Percentiles rank a stretch among this genome's conserved stretches.
phyloP scores from a whole-genome alignment of 345 rosid species.

The Dovyalis caffra region DNA sequence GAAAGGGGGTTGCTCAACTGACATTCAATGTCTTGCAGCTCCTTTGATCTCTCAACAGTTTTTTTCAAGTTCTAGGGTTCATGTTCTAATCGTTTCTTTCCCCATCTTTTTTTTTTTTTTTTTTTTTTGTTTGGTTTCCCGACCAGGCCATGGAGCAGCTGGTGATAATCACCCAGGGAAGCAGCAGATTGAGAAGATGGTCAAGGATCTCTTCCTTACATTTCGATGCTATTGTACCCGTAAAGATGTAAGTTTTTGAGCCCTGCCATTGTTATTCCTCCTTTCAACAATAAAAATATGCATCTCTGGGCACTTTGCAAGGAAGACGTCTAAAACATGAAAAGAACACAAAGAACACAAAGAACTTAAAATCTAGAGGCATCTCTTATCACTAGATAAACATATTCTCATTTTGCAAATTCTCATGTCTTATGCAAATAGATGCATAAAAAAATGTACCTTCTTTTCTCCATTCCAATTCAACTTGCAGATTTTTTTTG shows the following conservation, averaged over 20 bases:
- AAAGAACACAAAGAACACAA: too few species aligned
- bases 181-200: slow-evolving; percentile 45
- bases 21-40: background rate
- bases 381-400: background rate
- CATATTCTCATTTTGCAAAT: background rate
- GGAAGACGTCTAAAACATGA: too few species aligned
- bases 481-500: background rate
- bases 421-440: background rate
- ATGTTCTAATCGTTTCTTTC: too few species aligned
- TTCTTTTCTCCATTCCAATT: background rate
- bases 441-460: background rate
- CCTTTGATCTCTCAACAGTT: background rate
- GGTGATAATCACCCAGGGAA: slow-evolving; percentile 22
- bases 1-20: background rate
- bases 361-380: background rate
- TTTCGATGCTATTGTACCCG: slow-evolving; percentile 87
- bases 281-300: background rate
- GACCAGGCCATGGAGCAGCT: slow-evolving; percentile 22
- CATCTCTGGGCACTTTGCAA: too few species aligned
- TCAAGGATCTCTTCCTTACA: slow-evolving; percentile 63
- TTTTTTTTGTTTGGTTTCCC: background rate
- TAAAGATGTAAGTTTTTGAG: slow-evolving; percentile 53
- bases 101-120: background rate
- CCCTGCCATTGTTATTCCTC: background rate
- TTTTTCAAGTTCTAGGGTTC: too few species aligned